Evolutionary conservation across 768 basidiomycete species (phyloP).

Genomic region (Lepiota brunneoincarnata): DNA sequence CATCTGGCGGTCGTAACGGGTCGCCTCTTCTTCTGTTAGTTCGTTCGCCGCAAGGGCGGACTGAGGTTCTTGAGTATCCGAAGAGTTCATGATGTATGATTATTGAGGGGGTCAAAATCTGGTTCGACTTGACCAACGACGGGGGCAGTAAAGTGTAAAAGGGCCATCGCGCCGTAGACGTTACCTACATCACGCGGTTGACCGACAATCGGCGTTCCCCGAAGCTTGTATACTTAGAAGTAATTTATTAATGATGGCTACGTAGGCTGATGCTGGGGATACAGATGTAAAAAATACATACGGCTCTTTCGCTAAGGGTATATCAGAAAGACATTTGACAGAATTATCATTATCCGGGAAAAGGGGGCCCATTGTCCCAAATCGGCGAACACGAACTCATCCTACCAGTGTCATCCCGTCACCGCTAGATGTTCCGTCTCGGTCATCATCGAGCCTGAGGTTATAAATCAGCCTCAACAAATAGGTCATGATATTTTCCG

Average conservation of each 20-base stretch:
- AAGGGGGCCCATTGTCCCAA: neutral
- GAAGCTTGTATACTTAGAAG: neutral
- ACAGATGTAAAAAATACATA: constrained; percentile 13
- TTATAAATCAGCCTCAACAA: constrained; percentile 7
- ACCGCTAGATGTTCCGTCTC: constrained; percentile 58
- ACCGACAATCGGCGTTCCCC: constrained; percentile 1
- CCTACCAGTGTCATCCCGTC: constrained; percentile 46
- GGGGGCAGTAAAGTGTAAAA: too few species aligned
- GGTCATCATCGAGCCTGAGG: constrained; percentile 64
- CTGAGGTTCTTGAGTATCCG: neutral
- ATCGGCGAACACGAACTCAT: constrained; percentile 11
- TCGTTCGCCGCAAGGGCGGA: neutral
- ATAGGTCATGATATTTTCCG: constrained; percentile 4
- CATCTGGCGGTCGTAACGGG: constrained; percentile 95
- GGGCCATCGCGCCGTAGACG: too few species aligned
- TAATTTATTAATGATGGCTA: constrained; percentile 6
- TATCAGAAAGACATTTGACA: constrained; percentile 6
- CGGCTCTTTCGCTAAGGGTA: constrained; percentile 8
- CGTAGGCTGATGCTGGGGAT: neutral
- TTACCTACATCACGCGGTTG: neutral
- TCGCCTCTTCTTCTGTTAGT: constrained; percentile 69
- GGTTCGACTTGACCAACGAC: neutral
- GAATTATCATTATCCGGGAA: neutral
- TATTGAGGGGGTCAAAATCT: neutral
- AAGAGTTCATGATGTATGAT: neutral